Evolutionary conservation across 2,329 filamentous ascomycete species (phyloP).

Genomic region (Shiraia sp.): DNA sequence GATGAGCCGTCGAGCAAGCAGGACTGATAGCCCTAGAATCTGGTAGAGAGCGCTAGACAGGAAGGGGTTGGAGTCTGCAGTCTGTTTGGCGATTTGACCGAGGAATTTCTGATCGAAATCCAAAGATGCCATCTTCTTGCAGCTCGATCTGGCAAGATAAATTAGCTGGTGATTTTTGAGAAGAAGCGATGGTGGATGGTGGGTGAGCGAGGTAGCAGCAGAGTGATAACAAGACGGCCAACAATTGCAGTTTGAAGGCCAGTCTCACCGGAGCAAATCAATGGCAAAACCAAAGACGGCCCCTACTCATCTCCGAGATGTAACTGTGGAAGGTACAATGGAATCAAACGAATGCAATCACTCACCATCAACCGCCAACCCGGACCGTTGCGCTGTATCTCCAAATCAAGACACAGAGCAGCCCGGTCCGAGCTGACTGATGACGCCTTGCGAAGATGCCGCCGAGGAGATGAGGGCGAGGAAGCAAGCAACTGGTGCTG

Average conservation of each 20-base stretch:
- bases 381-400: constrained; percentile 40
- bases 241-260: background rate
- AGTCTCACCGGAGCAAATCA: background rate
- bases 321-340: background rate
- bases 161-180: constrained; percentile 6
- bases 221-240: background rate
- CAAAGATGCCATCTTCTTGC: constrained; percentile 79
- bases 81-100: constrained; percentile 81
- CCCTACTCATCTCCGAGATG: background rate
- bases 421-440: constrained; percentile 37
- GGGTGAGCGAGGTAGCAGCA: constrained; percentile 2
- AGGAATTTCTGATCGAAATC: constrained; percentile 98
- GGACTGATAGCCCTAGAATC: constrained; percentile 85
- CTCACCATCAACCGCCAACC: constrained; percentile 37
- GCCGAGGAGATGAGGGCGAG: constrained; percentile 32
- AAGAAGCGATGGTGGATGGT: constrained; percentile 2
- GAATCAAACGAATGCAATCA: constrained; percentile 8
- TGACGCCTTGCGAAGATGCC: constrained; percentile 23
- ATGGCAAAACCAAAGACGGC: background rate
- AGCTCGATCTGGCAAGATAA: constrained; percentile 2
- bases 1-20: constrained; percentile 81
- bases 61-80: constrained; percentile 75
- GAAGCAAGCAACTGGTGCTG: constrained; percentile 27
- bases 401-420: constrained; percentile 35
- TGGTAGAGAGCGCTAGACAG: constrained; percentile 85